Evolutionary conservation across 2,329 filamentous ascomycete genomes (phyloP).

Genomic region (Fusarium sp.): DNA sequence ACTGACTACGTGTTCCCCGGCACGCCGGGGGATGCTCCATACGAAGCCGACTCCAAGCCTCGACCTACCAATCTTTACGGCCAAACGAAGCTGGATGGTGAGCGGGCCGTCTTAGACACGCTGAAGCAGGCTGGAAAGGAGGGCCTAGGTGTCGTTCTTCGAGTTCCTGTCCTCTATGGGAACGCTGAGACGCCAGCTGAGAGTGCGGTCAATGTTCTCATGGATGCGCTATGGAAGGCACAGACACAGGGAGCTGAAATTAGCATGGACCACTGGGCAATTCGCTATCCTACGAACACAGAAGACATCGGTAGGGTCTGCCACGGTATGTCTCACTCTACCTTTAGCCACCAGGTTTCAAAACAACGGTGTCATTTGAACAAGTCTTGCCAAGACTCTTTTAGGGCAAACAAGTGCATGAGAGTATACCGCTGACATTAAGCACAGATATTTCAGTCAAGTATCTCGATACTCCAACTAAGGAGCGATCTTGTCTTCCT

Average conservation of each 20-base stretch:
- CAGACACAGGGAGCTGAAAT: constrained; percentile 70
- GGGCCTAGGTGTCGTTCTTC: constrained; percentile 73
- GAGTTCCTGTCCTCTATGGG: constrained; percentile 88
- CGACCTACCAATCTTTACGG: constrained; percentile 80
- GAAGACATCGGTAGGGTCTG: constrained; percentile 85
- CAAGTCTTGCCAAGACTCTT: background rate
- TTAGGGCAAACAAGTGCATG: background rate
- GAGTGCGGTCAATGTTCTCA: constrained; percentile 83
- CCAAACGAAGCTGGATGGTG: constrained; percentile 68
- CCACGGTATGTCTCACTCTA: constrained; percentile 59
- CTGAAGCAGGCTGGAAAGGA: constrained; percentile 58
- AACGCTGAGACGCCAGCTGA: constrained; percentile 74
- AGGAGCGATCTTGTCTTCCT: constrained; percentile 65
- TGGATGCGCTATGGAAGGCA: constrained; percentile 79
- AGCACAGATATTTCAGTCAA: constrained; percentile 72
- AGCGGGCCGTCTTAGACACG: constrained; percentile 71
- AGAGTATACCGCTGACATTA: background rate
- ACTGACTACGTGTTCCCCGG: constrained; percentile 86
- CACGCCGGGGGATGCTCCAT: constrained; percentile 81
- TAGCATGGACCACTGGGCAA: constrained; percentile 86
- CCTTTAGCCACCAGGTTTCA: constrained; percentile 14
- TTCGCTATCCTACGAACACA: constrained; percentile 88
- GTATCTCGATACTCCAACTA: constrained; percentile 65
- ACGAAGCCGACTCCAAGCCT: constrained; percentile 70
- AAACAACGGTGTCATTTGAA: background rate